phyloP scores from a whole-genome alignment of 352 stramenopile genomes.

The Globisporangium megalacanthum region DNA sequence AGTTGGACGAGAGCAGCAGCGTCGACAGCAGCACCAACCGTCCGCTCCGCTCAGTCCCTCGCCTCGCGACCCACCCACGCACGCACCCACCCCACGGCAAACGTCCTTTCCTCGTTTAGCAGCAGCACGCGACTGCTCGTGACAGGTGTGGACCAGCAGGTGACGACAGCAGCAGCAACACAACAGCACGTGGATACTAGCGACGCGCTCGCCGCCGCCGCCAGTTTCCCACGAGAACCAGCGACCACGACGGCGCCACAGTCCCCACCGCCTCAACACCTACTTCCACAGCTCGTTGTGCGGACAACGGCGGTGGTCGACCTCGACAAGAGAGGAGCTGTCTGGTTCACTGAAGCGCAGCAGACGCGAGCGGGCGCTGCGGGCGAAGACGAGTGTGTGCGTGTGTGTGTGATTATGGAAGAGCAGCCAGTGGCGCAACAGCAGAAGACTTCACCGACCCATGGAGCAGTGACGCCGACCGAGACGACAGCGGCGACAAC shows the following conservation, averaged over 20 bases:
- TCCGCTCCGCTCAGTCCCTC: background rate
- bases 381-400: constrained; percentile 26
- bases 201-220: constrained; percentile 10
- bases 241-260: constrained; percentile 10
- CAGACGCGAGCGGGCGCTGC: constrained; percentile 18
- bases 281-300: constrained; percentile 17
- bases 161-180: constrained; percentile 16
- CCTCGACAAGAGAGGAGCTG: constrained; percentile 32
- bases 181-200: constrained; percentile 16
- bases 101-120: background rate
- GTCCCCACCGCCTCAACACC: constrained; percentile 14
- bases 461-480: constrained; percentile 16
- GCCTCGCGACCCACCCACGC: too few relatives aligned
- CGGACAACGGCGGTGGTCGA: constrained; percentile 38
- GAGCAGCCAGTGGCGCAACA: constrained; percentile 26
- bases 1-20: too few relatives aligned
- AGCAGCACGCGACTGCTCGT: constrained; percentile 28
- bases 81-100: too few relatives aligned
- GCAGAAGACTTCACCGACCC: constrained; percentile 23
- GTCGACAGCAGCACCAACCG: too few relatives aligned
- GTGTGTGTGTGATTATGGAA: constrained; percentile 67
- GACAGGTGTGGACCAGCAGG: constrained; percentile 26
- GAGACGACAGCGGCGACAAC: constrained; percentile 14
- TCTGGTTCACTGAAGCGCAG: constrained; percentile 17
- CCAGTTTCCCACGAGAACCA: constrained; percentile 6